These are phyloP conservation scores for Fagopyrum esculentum DNA, from an alignment of 148 eudicot genomes.

Conservation along the genomic window DNA sequence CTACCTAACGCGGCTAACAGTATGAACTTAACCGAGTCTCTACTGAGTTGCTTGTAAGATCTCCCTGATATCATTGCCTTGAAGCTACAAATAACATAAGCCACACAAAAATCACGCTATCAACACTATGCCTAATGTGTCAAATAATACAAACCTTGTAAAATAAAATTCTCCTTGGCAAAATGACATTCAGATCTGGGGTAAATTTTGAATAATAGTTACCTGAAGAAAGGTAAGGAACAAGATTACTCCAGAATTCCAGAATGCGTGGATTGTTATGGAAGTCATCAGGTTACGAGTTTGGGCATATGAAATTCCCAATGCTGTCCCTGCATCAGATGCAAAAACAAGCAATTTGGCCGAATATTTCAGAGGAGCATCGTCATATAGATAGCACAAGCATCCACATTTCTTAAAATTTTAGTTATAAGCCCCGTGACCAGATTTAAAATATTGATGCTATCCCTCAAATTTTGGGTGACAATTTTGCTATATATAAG, in stretches of 20 bases:
- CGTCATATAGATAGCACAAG: background rate
- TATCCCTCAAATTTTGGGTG: background rate
- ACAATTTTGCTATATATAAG: background rate
- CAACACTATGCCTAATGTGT: too few relatives aligned
- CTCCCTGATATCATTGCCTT: slow-evolving; percentile 91
- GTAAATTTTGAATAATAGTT: background rate
- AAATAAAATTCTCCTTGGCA: background rate
- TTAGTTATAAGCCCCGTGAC: background rate
- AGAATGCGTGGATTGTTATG: slow-evolving; percentile 75
- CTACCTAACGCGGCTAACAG: background rate
- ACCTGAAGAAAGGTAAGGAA: slow-evolving; percentile 96
- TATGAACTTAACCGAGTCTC: background rate
- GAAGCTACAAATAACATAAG: slow-evolving; percentile 39
- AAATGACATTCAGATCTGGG: background rate
- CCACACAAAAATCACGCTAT: background rate
- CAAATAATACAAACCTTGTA: too few relatives aligned
- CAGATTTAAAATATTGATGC: background rate
- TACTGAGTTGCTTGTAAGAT: slow-evolving; percentile 41
- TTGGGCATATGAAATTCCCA: slow-evolving; percentile 96
- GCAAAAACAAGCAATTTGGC: slow-evolving; percentile 5
- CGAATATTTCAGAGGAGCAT: background rate
- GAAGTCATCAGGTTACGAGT: slow-evolving; percentile 92
- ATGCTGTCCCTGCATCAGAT: slow-evolving; percentile 43
- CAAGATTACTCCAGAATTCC: slow-evolving; percentile 96
- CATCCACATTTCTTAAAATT: background rate